A percentile compares a stretch with the other conserved stretches of the same genome.
These are phyloP conservation scores for Globisporangium middletonii DNA, from an alignment of 352 stramenopile genomes.

Conservation along the genomic window DNA sequence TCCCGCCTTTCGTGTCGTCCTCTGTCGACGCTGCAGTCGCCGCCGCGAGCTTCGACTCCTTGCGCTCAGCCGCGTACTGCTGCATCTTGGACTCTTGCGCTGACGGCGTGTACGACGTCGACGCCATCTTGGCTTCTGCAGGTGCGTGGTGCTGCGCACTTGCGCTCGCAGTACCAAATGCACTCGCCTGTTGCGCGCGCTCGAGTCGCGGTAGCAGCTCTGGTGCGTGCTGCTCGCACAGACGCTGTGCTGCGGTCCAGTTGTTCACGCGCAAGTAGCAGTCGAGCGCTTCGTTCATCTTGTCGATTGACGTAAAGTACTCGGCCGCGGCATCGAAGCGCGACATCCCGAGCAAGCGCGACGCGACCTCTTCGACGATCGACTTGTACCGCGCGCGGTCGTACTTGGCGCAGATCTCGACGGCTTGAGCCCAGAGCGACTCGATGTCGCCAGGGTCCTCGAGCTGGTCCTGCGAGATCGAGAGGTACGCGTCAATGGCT, in stretches of 20 bases:
- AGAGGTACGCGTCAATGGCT: slow-evolving; percentile 91
- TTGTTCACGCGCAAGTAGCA: slow-evolving; percentile 80
- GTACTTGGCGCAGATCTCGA: slow-evolving; percentile 86
- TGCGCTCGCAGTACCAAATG: slow-evolving; percentile 42
- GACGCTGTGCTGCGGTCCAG: slow-evolving; percentile 63
- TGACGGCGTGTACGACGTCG: slow-evolving; percentile 47
- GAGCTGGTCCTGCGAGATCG: slow-evolving; percentile 67
- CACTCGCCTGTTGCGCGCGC: slow-evolving; percentile 75
- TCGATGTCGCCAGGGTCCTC: slow-evolving; percentile 67
- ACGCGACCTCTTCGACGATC: slow-evolving; percentile 86
- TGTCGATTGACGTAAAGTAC: slow-evolving; percentile 86
- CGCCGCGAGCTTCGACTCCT: slow-evolving; percentile 39
- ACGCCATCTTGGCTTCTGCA: slow-evolving; percentile 42
- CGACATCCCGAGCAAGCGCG: slow-evolving; percentile 71
- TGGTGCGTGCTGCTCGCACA: slow-evolving; percentile 74
- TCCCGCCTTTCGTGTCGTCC: slow-evolving; percentile 30
- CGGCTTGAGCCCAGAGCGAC: slow-evolving; percentile 85
- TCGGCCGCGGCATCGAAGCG: slow-evolving; percentile 85
- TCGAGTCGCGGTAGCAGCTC: slow-evolving; percentile 77
- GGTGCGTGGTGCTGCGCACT: slow-evolving; percentile 26
- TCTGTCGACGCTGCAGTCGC: slow-evolving; percentile 13
- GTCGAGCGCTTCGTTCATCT: slow-evolving; percentile 90
- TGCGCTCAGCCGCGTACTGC: slow-evolving; percentile 28
- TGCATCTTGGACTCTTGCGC: slow-evolving; percentile 42
- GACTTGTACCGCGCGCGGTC: slow-evolving; percentile 84